A percentile compares a stretch with the other conserved stretches of the same genome.
phyloP scores from a whole-genome alignment of 257 asterid genomes.

The Solanum sitiens region DNA sequence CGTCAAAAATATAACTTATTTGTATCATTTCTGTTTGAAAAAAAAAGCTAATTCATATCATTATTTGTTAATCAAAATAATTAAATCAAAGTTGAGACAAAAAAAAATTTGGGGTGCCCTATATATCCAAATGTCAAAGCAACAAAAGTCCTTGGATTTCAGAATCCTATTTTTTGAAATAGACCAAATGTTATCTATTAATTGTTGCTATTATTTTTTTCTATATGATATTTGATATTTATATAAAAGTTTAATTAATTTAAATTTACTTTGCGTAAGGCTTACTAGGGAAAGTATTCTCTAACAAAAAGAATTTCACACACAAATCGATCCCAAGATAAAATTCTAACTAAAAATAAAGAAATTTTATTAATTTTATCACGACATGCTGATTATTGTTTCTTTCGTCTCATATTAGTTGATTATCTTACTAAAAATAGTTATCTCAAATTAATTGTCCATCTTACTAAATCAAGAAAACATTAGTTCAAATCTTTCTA shows the following conservation, averaged over 20 bases:
- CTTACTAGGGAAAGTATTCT: background rate
- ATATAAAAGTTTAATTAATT: background rate
- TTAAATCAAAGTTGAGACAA: background rate
- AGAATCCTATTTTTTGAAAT: background rate
- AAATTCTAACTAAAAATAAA: background rate
- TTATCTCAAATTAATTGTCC: too few species aligned
- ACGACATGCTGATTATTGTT: background rate
- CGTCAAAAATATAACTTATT: accelerated
- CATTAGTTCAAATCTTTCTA: too few species aligned
- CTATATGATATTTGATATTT: background rate
- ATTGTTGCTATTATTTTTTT: background rate
- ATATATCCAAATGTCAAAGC: background rate
- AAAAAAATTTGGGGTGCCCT: background rate
- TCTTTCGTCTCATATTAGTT: too few species aligned
- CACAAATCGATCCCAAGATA: background rate
- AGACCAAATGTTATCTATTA: background rate
- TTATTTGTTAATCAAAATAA: too few species aligned
- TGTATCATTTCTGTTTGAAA: too few species aligned
- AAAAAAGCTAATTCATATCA: accelerated
- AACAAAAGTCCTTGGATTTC: background rate
- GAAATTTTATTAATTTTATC: background rate
- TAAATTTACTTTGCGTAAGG: too few species aligned
- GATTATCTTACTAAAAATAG: too few species aligned
- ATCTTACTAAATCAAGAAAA: background rate
- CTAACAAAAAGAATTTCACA: background rate